Conservation (phyloP, 495 filamentous ascomycete genomes). For the Penicillium pulvis region DNA sequence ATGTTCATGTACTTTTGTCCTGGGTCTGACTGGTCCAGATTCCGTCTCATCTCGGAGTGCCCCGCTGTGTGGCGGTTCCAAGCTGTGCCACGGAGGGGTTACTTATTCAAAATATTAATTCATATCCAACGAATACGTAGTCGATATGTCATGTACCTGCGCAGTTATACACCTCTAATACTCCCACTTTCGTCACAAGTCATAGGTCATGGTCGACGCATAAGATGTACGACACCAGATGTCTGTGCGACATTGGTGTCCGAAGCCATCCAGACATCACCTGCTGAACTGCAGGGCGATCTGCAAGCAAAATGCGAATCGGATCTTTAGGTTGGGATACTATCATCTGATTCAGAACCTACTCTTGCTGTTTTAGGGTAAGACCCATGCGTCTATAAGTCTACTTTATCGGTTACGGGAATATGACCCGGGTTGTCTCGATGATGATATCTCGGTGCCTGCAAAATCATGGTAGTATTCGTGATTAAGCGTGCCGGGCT, state of each 20-base stretch:
- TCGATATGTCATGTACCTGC: background rate
- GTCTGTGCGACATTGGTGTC: constrained; percentile 15
- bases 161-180: background rate
- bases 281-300: constrained; percentile 24
- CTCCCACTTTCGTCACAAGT: background rate
- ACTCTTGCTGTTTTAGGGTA: constrained; percentile 10
- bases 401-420: background rate
- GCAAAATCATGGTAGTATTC: background rate
- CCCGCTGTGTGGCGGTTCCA: constrained; percentile 33
- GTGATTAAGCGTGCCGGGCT: background rate
- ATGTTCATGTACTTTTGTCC: constrained; percentile 12
- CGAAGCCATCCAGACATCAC: constrained; percentile 20
- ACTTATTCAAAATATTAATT: background rate
- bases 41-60: constrained; percentile 11
- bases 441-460: background rate
- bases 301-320: constrained; percentile 25
- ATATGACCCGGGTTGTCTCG: background rate
- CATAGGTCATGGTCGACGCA: background rate
- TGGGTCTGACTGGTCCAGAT: constrained; percentile 21
- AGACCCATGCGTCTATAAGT: constrained; percentile 7
- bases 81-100: constrained; percentile 27
- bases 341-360: constrained; percentile 23
- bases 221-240: constrained; percentile 10
- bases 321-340: constrained; percentile 16
- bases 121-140: background rate